Conservation (phyloP, 208 protist species). For the Acanthamoeba triangularis region DNA sequence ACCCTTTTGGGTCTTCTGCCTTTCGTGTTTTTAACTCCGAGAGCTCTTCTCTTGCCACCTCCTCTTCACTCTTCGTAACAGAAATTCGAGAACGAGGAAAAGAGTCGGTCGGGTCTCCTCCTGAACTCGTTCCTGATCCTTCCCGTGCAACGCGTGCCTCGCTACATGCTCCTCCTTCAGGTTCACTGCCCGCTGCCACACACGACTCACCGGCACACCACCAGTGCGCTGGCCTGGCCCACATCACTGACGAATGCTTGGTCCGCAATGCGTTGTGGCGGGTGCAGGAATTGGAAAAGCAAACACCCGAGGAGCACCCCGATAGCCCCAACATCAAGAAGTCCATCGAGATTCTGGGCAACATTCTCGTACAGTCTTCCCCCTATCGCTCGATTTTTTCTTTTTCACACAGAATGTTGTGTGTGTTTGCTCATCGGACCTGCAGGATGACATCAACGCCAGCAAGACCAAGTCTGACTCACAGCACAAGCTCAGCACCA, state of each 20-base stretch:
- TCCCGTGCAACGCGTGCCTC: slow-evolving; percentile 36
- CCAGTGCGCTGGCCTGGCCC: not conserved
- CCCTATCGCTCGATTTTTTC: not conserved
- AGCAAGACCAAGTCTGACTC: slow-evolving; percentile 49
- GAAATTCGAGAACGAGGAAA: slow-evolving; percentile 41
- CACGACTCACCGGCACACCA: too few relatives aligned
- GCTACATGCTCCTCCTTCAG: slow-evolving; percentile 48
- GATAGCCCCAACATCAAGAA: slow-evolving; percentile 24
- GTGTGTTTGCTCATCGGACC: too few relatives aligned
- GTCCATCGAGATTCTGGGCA: not conserved
- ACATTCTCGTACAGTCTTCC: not conserved
- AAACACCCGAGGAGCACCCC: slow-evolving; percentile 28
- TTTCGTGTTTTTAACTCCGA: not conserved
- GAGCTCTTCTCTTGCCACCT: not conserved
- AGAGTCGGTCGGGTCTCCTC: not conserved
- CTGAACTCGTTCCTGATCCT: slow-evolving; percentile 60
- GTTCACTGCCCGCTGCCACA: not conserved
- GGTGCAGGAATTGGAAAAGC: slow-evolving; percentile 13
- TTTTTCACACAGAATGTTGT: not conserved
- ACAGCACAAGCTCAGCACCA: slow-evolving; percentile 14
- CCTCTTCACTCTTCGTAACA: not conserved
- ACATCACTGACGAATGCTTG: not conserved
- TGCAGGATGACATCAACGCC: slow-evolving; percentile 53
- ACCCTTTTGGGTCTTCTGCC: too few relatives aligned
- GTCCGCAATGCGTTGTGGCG: not conserved